These are phyloP conservation scores for Malbranchea cinnamomea DNA, from an alignment of 2,329 filamentous ascomycete genomes.

Conservation along the genomic window DNA sequence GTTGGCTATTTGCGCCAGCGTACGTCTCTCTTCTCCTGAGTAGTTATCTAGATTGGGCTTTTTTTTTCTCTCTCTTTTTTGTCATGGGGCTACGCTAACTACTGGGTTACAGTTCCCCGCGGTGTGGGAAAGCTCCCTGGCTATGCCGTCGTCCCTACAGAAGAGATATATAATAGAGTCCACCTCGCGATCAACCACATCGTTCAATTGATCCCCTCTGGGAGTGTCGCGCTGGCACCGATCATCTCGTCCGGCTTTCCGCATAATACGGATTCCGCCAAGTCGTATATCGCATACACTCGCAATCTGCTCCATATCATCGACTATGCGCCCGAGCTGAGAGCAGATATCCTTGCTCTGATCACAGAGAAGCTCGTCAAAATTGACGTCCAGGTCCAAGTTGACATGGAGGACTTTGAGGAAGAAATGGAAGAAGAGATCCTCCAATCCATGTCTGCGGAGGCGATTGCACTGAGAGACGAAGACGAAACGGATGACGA, in stretches of 20 bases:
- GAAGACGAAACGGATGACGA: conserved; percentile 48
- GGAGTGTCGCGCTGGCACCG: conserved; percentile 52
- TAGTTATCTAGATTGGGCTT: conserved; percentile 10
- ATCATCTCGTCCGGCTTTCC: conserved; percentile 58
- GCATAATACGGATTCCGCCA: conserved; percentile 58
- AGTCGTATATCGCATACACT: conserved; percentile 75
- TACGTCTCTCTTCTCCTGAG: conserved; percentile 32
- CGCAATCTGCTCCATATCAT: conserved; percentile 67
- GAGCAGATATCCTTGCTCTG: conserved; percentile 64
- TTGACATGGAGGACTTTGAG: conserved; percentile 83
- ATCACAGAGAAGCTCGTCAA: conserved; percentile 80
- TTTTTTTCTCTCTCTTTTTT: conserved; percentile 1
- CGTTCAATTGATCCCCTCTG: conserved; percentile 66
- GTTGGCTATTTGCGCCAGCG: conserved; percentile 57
- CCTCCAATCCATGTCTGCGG: conserved; percentile 29
- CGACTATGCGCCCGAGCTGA: conserved; percentile 62
- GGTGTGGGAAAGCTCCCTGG: conserved; percentile 38
- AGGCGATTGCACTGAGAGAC: conserved; percentile 9
- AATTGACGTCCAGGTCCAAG: conserved; percentile 88
- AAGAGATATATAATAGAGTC: conserved; percentile 55
- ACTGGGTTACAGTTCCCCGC: conserved; percentile 31
- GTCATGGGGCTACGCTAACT: background rate
- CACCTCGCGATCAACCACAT: conserved; percentile 65
- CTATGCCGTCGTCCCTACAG: conserved; percentile 43
- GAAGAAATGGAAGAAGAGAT: conserved; percentile 70